Evolutionary conservation across 176 grass and related monocot species (phyloP), one percentile per base, ranked within the genome.

Genomic region (Avena insularis): DNA sequence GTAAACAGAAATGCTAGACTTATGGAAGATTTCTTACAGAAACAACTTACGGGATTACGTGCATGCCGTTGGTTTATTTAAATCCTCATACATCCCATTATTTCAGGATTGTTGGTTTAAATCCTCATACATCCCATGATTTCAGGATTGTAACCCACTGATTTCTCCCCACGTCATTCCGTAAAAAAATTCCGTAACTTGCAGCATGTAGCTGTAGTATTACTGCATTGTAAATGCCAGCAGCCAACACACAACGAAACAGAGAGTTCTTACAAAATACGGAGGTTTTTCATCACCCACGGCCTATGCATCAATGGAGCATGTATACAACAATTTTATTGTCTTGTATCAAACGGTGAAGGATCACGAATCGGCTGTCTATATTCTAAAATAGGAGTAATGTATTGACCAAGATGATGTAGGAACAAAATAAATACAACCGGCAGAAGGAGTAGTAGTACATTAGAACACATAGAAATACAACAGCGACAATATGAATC

Each of bases 241-340:
- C 11, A 8, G 12, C 20, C 2, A 21, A 2, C 58, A 61, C 8
- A 61, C 17, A 61, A 61, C 2, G 58, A 61, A 2, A 60, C 20
- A n/a, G 58, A 61, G 58, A 61, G 8, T 21, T 61, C 20, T 61
- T 9, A 23, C 0, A 61, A 2, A 61, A 61, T 23, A 61, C 17
- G 19, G n/a, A 62, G 9, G 3, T 62, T 25, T 25, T 61, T 61
- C 56, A 19, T 61, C 25, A 25, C 59, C 21, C 21, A 23, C 21
- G 21, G 59, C 59, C 59, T 25, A 23, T 62, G 21, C 21, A 62
- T 62, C n/a, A 23, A 23, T 25, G 23, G 46, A 14, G n/a, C 45
- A 21, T 46, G 75, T 36, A 21, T 76, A 85, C 80, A 75, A 9
- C 3, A 64, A 61, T 88, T 91, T 88, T 85, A 88, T 91, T 85